Conservation (phyloP, 2,329 filamentous ascomycete species). For the Fusarium metavorans region DNA sequence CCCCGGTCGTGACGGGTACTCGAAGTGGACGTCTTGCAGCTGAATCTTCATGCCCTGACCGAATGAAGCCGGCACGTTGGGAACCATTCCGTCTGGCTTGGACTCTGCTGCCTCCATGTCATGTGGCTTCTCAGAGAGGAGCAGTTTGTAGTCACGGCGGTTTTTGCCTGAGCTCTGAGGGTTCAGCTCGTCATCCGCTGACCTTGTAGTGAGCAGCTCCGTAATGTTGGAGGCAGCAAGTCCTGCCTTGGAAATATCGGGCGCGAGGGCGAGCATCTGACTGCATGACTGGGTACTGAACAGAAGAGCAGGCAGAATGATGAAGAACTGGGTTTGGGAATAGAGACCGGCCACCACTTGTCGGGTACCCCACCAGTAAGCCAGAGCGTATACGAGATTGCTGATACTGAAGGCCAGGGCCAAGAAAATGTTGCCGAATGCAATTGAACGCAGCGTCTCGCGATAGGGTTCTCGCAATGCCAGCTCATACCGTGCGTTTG, state of each 20-base stretch:
- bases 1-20: conserved; percentile 72
- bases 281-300: conserved; percentile 78
- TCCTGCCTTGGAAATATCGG: conserved; percentile 62
- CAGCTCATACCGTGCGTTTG: neutral
- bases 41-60: conserved; percentile 55
- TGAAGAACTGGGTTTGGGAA: conserved; percentile 75
- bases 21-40: conserved; percentile 69
- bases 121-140: conserved; percentile 38
- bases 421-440: conserved; percentile 66
- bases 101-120: conserved; percentile 30
- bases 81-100: neutral
- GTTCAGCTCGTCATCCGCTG: neutral
- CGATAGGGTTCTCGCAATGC: neutral
- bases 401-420: conserved; percentile 68
- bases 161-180: conserved; percentile 52
- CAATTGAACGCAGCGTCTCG: conserved; percentile 57
- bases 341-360: conserved; percentile 74
- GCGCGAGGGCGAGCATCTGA: conserved; percentile 78
- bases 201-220: neutral
- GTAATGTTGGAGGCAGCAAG: conserved; percentile 58
- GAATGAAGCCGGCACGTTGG: neutral
- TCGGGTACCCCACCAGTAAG: conserved; percentile 82
- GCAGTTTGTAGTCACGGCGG: conserved; percentile 52
- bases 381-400: conserved; percentile 77
- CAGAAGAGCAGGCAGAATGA: conserved; percentile 76